Conservation (phyloP, 306 rosid species). For the Begonia fuchsioides region DNA sequence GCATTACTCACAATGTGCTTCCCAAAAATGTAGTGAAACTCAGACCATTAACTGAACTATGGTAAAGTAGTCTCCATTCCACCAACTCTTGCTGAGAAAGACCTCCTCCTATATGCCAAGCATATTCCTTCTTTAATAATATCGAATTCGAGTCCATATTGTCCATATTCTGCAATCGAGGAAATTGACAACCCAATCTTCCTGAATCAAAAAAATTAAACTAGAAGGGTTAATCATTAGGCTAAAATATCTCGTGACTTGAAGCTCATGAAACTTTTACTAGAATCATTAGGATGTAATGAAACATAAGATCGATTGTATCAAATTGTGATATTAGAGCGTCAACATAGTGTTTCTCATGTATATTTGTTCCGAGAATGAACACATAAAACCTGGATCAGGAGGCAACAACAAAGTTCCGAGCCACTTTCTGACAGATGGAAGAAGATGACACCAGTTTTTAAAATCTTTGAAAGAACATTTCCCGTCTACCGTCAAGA, state of each 20-base stretch:
- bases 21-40: conserved; percentile 94
- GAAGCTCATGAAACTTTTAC: too few relatives aligned
- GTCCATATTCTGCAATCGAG: conserved; percentile 34
- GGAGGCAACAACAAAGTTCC: conserved; percentile 68
- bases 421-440: conserved; percentile 66
- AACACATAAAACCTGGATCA: conserved; percentile 34
- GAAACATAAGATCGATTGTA: too few relatives aligned
- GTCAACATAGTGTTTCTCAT: too few relatives aligned
- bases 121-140: conserved; percentile 60
- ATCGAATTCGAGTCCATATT: conserved; percentile 30
- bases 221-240: too few relatives aligned
- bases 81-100: conserved; percentile 61
- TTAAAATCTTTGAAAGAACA: conserved; percentile 62
- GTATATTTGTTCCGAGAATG: not conserved
- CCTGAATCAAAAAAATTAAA: too few relatives aligned
- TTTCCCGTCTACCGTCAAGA: conserved; percentile 31
- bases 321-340: too few relatives aligned
- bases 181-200: conserved; percentile 61
- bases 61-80: conserved; percentile 87
- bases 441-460: conserved; percentile 62
- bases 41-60: conserved; percentile 69
- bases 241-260: too few relatives aligned
- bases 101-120: conserved; percentile 94
- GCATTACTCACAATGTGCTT: conserved; percentile 49
- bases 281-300: too few relatives aligned